Evolutionary conservation across 2,329 filamentous ascomycete genomes (phyloP), one percentile per base, ranked within the genome.

Genomic region (Monosporascus sp.): DNA sequence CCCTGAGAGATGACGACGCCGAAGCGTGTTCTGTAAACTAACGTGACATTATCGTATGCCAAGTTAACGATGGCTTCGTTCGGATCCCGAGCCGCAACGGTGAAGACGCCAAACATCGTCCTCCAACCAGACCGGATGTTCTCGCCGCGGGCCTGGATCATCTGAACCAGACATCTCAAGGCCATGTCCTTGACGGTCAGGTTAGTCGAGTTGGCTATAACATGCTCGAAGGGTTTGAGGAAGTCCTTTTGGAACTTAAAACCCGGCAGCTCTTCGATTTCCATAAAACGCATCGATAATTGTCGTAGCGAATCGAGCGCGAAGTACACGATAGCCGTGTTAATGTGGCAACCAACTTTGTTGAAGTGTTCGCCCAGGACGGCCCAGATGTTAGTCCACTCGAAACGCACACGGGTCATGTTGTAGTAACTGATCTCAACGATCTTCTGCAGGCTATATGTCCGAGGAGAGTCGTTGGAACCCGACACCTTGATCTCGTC

Each of bases 221-320:
- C 91, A 69, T 97, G 90, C 73, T 99, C 93, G 63, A 99, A 99
- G 0, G 95, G 94, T 71, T 97, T 97, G 51, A 99, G 74, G 69
- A 99, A 99, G 68, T 99, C 93, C 69, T 99, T 99, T 65, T 99
- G 94, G 67, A 99, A 99, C 70, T 97, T 97, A 82, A 99, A 99
- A 65, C 95, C 94, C 1, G 94, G 90, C 61, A 99, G 73, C 70
- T 99, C 94, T 68, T 96, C 94, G 55, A 97, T 91, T 71, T 99
- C 94, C 88, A 99, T 89, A 68, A 99, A 99, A 18, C 92, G 88
- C 92, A 99, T 97, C 1, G 93, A 97, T 41, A 99, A 75, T 69
- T 99, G 94, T 41, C 95, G 84, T 45, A 99, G 74, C 3, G 93
- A 97, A 73, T 99, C 95, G 27, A 99, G 79, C 3, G 94, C 94